Evolutionary conservation across 768 basidiomycete genomes (phyloP).

Genomic region (Lyophyllum decastes): DNA sequence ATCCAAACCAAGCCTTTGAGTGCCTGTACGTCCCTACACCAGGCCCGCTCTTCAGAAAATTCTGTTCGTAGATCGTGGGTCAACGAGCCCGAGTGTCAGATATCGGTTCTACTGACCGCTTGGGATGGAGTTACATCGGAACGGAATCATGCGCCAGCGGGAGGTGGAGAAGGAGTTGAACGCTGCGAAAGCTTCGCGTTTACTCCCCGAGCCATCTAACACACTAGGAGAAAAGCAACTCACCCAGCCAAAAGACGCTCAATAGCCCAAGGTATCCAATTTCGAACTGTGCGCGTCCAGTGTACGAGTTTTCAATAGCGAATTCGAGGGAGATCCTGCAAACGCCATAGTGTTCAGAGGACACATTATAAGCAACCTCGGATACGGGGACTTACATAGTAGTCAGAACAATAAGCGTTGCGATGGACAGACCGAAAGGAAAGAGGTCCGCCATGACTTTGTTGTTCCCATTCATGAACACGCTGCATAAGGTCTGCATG

Average conservation of each 20-base stretch:
- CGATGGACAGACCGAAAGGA: slow-evolving; percentile 59
- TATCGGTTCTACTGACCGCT: slow-evolving; percentile 31
- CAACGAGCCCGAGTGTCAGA: neutral
- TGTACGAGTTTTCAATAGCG: slow-evolving; percentile 39
- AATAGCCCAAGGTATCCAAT: slow-evolving; percentile 46
- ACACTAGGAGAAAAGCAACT: slow-evolving; percentile 12
- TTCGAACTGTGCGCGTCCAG: slow-evolving; percentile 48
- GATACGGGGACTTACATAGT: slow-evolving; percentile 36
- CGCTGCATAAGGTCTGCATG: neutral
- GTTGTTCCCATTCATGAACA: neutral
- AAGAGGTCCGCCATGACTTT: slow-evolving; percentile 59
- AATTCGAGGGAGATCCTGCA: slow-evolving; percentile 46
- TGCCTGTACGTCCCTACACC: slow-evolving; percentile 57
- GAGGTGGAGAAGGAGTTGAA: slow-evolving; percentile 64
- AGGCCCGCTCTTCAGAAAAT: slow-evolving; percentile 43
- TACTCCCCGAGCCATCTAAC: neutral
- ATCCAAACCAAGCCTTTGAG: slow-evolving; percentile 63
- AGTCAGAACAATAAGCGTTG: slow-evolving; percentile 45
- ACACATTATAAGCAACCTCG: neutral
- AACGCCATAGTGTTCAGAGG: neutral
- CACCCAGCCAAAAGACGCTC: slow-evolving; percentile 58
- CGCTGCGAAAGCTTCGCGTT: slow-evolving; percentile 27
- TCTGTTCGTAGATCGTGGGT: slow-evolving; percentile 24
- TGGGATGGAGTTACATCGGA: slow-evolving; percentile 51
- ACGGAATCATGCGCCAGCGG: slow-evolving; percentile 51